phyloP scores from a whole-genome alignment of 2,329 filamentous ascomycete genomes.

The Fusarium odoratissimum region DNA sequence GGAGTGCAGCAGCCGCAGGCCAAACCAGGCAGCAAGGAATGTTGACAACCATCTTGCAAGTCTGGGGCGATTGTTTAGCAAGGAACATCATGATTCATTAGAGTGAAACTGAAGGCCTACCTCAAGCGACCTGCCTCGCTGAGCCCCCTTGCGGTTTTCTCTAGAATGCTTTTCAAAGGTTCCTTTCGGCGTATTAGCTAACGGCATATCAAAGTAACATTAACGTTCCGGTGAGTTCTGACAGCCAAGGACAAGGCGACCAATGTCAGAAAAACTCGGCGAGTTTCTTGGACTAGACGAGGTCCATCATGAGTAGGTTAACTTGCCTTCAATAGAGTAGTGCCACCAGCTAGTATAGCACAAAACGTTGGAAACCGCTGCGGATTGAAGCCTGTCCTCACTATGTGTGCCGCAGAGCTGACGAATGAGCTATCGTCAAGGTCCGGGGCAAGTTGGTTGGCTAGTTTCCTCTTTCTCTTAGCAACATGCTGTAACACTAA shows the following conservation, averaged over 20 bases:
- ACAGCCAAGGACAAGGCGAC: neutral
- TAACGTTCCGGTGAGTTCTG: neutral
- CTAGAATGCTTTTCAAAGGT: constrained; percentile 47
- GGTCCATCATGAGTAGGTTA: neutral
- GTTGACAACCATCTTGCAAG: constrained; percentile 68
- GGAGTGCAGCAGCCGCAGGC: constrained; percentile 68
- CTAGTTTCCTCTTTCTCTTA: constrained; percentile 47
- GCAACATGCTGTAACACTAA: constrained; percentile 63
- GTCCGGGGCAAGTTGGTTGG: constrained; percentile 43
- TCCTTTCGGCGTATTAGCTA: constrained; percentile 39
- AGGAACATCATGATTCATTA: neutral
- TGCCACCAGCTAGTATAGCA: constrained; percentile 68
- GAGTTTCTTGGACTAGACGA: neutral
- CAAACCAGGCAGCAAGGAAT: constrained; percentile 69
- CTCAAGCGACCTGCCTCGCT: constrained; percentile 43
- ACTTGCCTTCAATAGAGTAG: constrained; percentile 69
- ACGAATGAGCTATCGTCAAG: constrained; percentile 48
- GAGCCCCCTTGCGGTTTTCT: constrained; percentile 41
- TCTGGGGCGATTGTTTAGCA: constrained; percentile 50
- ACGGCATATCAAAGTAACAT: neutral
- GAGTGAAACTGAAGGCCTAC: constrained; percentile 31
- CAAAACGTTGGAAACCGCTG: constrained; percentile 73
- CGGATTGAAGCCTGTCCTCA: constrained; percentile 63
- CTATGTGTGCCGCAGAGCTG: constrained; percentile 52
- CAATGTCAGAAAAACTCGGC: neutral